A percentile compares a stretch with the other conserved stretches of the same genome.
These are phyloP conservation scores for Geranomyces variabilis DNA, from an alignment of 192 early-diverging fungal genomes.

Conservation along the genomic window DNA sequence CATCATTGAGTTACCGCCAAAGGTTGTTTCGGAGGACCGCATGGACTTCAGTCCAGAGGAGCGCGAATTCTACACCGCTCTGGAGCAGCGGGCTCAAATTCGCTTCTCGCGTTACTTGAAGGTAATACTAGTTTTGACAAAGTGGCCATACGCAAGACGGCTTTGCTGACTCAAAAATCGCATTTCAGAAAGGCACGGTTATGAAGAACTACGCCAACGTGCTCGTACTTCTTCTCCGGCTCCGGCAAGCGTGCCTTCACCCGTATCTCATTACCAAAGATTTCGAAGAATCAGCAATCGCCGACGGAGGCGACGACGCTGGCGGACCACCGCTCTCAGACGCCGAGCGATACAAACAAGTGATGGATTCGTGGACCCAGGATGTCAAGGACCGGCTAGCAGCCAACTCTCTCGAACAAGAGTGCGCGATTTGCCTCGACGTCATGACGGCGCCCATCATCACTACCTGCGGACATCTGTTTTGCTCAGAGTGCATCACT, in stretches of 20 bases:
- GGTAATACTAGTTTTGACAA: no score
- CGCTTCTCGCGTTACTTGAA: slow-evolving; percentile 13
- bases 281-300: not conserved
- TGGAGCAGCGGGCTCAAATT: slow-evolving; percentile 39
- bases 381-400: slow-evolving; percentile 24
- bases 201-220: slow-evolving; percentile 46
- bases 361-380: not conserved
- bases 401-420: slow-evolving; percentile 24
- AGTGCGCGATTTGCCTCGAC: slow-evolving; percentile 51
- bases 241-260: slow-evolving; percentile 21
- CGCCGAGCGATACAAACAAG: not conserved
- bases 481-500: slow-evolving; percentile 40
- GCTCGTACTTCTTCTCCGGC: slow-evolving; percentile 34
- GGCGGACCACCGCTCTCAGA: not conserved
- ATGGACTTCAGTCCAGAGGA: slow-evolving; percentile 58
- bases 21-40: slow-evolving; percentile 46
- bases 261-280: not conserved
- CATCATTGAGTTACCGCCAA: slow-evolving; percentile 62
- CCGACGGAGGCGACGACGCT: not conserved
- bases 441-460: slow-evolving; percentile 29
- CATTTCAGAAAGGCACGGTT: not conserved
- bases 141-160: no score
- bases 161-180: not conserved
- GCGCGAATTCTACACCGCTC: slow-evolving; percentile 60
- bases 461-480: slow-evolving; percentile 42